Evolutionary conservation across 2,329 filamentous ascomycete genomes (phyloP), one percentile per base, ranked within the genome.

Genomic region (Escovopsis weberi): DNA sequence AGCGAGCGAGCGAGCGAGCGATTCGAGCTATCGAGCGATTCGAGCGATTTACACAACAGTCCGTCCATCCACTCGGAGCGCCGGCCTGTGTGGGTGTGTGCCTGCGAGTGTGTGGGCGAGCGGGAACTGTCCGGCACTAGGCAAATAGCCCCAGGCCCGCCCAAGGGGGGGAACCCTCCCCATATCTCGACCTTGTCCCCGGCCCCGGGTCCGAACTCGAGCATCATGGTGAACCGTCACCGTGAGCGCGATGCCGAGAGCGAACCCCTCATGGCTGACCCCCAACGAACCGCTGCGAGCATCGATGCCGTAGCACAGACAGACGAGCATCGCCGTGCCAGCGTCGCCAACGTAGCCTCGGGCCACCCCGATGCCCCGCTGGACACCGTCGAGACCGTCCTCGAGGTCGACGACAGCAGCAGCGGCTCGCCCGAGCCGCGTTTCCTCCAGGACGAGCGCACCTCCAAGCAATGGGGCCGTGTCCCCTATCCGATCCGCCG

Each of bases 401-500:
- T 74, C 50, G 65, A 70, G 48, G 58, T 75, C 50, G 68, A 67
- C 46, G 57, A 64, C 37, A 59, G 52, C 52, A 52, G 52, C 28
- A 11, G 28, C 28, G 28, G 28, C 28, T 32, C 28, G 8, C 28
- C 28, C 7, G 73, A 70, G n/a, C 75, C 75, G 44, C 72, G 74
- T 45, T 78, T 80, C 54, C 59, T 78, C 28, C 72, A 77, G 53
- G 72, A 78, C 43, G 66, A 75, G 48, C 51, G 55, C 33, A 46
- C 51, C 2, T 56, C 54, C 59, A 72, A 70, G 58, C 59, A 60
- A 30, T 72, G 69, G 61, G 70, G 62, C 62, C 79, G 74, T 74
- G 62, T 80, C 38, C 77, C 77, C 2, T 73, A 70, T 50, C 67
- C 72, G 11, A 57, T 72, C 33, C 68, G 72, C 37, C 67, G 69